phyloP scores from a whole-genome alignment of 192 early-diverging fungal genomes.

The Coemansia sp. region DNA sequence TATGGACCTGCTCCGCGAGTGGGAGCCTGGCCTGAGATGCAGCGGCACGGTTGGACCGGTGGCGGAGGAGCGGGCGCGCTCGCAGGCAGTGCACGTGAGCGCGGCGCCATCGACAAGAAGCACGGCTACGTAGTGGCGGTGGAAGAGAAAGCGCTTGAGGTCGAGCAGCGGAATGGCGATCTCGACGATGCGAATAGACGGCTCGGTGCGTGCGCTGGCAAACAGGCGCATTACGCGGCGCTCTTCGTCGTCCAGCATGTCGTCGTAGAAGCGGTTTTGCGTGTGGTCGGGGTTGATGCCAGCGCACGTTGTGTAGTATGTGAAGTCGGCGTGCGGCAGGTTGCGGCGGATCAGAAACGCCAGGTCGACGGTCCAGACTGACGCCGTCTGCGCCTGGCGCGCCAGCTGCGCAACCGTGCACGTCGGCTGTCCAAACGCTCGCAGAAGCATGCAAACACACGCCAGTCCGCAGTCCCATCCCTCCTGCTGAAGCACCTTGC shows the following conservation, averaged over 20 bases:
- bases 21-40: background rate
- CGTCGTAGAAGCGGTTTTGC: conserved; percentile 67
- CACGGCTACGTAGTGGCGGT: conserved; percentile 72
- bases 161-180: conserved; percentile 76
- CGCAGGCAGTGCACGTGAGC: conserved; percentile 67
- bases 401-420: conserved; percentile 60
- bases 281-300: conserved; percentile 78
- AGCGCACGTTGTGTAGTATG: conserved; percentile 85
- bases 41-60: conserved; percentile 8
- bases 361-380: conserved; percentile 90
- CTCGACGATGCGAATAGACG: conserved; percentile 69
- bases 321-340: conserved; percentile 73
- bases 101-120: conserved; percentile 74
- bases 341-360: conserved; percentile 73
- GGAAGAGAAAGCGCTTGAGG: conserved; percentile 79
- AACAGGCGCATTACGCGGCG: conserved; percentile 75
- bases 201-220: conserved; percentile 65
- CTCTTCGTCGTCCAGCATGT: conserved; percentile 68
- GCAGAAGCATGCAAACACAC: conserved; percentile 77
- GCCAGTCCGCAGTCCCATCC: conserved; percentile 90
- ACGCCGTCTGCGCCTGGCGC: conserved; percentile 58
- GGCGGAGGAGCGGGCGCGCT: conserved; percentile 6
- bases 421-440: conserved; percentile 59
- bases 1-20: conserved; percentile 15
- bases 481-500: conserved; percentile 51